Evolutionary conservation across 2,329 filamentous ascomycete species (phyloP), one percentile per base, ranked within the genome.

Genomic region (Calonectria pauciramosa): DNA sequence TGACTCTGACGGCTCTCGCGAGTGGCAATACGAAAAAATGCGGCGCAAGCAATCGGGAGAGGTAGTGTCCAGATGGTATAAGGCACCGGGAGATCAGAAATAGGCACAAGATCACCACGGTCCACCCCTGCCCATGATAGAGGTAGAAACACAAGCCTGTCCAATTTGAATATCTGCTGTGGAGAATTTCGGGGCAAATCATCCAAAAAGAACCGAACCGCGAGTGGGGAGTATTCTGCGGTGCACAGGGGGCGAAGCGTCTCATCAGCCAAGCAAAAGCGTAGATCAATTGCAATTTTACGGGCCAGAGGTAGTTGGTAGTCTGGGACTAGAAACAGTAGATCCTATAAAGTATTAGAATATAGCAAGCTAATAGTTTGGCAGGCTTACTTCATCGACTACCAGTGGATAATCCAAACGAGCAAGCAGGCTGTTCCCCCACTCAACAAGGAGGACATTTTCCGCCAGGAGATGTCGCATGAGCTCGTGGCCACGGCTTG

Each of bases 371-470:
- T 26, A 20, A 11, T 8, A 23, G 10, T 34, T n/a, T 18, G 32
- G 54, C 26, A 5, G 23, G 32, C 60, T 34, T 47, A 72, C 70
- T 6, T 54, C 44, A 47, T 64, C 28, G 13, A 54, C 30, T 10
- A 68, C 44, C 6, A 72, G 65, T 23, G 70, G 70, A 49, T 30
- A 64, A 30, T 54, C 70, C 14, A 68, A 47, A 26, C 65, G 64
- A 4, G n/a, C 3, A 4, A 72, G 23, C 11, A 72, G 41, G 23
- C n/a, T n/a, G 30, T 44, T 68, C 34, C 68, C 70, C 70, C 70
- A 68, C 41, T 72, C 64, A 14, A 72, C 26, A 4, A 72, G 52
- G 20, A 72, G 51, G n/a, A 72, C 49, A 16, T 68, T 56, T 30
- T 28, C 51, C 26, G 51, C 51, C 30, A 16, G 51, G 26, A 54